Evolutionary conservation across 2,329 filamentous ascomycete species (phyloP).

Genomic region (Neurospora crassa): DNA sequence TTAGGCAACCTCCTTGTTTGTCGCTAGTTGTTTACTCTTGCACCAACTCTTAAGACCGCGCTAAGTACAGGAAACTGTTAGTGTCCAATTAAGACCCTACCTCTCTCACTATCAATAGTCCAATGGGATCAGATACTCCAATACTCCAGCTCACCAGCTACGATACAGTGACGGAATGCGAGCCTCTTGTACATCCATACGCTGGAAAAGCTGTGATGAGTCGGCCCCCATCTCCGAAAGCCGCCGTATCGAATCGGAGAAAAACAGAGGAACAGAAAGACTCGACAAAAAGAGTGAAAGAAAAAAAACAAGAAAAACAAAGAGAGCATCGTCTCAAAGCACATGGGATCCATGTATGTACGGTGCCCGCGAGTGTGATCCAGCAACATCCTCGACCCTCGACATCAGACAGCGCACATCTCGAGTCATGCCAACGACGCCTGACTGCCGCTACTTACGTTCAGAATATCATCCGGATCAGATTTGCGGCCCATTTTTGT

Average conservation of each 20-base stretch:
- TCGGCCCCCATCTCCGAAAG: neutral
- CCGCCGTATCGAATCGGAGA: neutral
- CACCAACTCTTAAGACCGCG: neutral
- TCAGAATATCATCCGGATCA: too few relatives aligned
- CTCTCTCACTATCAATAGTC: neutral
- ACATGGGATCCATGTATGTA: too few relatives aligned
- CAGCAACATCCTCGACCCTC: too few relatives aligned
- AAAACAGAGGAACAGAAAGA: neutral
- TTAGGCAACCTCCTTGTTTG: neutral
- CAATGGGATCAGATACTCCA: neutral
- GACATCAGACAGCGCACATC: too few relatives aligned
- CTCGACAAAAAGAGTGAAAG: accelerated
- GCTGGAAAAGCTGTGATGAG: neutral
- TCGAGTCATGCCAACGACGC: too few relatives aligned
- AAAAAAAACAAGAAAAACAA: too few relatives aligned
- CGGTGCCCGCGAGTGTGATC: too few relatives aligned
- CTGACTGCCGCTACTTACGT: too few relatives aligned
- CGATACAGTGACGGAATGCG: neutral
- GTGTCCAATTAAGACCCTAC: neutral
- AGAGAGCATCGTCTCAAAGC: too few relatives aligned
- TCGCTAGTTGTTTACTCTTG: neutral
- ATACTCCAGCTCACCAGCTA: neutral
- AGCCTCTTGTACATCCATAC: neutral
- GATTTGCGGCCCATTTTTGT: too few relatives aligned
- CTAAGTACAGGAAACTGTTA: neutral